Base-by-base conservation (phyloP, 2,329 filamentous ascomycete species). In the Ambrosiella beaveri region DNA sequence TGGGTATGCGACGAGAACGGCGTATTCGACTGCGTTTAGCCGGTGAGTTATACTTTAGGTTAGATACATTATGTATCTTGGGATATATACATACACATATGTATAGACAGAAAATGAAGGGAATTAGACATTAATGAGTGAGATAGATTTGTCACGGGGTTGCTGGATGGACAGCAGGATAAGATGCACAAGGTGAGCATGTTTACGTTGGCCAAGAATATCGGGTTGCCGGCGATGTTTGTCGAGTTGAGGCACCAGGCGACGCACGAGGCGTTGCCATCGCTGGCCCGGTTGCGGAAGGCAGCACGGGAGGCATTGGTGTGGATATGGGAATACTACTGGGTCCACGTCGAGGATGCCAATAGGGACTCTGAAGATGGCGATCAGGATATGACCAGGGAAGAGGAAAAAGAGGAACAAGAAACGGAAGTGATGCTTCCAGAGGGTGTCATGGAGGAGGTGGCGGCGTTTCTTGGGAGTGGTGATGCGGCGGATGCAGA, bases 291-390 rank as follows among this genome's bases (percentile, higher is more conserved):
- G 62, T 73, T 96, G 62, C 79, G 88, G 56, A 76, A 76, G 40
- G 85, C 85, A 1, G 80, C 85, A 1, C 71, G 75, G 62, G 80
- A 84, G 64, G 87, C 85, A 0, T 73, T 96, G 62, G 74, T 75
- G 50, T 96, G 90, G 90, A 82, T 96, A 56, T 95, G 88, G 87
- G 77, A 82, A 57, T 87, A 87, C 68, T 96, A 95, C 72, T 97
- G 90, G 90, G 71, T 69, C 64, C 71, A 76, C 49, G 67, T 81
- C 17, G 63, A 66, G 27, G 47, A 51, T 51, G 27, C 7, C 9
- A n/a, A 3, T 5, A 19, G 35, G 11, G 19, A 12, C 6, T 17
- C n/a, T 4, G 45, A 37, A 15, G 36, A 54, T 19, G 40, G 49
- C 12, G 37, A 11, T 19, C 7, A 60, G 2, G 39, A 45, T 8